Conservation (phyloP, 192 early-diverging fungal species). For the Spizellomyces punctatus region DNA sequence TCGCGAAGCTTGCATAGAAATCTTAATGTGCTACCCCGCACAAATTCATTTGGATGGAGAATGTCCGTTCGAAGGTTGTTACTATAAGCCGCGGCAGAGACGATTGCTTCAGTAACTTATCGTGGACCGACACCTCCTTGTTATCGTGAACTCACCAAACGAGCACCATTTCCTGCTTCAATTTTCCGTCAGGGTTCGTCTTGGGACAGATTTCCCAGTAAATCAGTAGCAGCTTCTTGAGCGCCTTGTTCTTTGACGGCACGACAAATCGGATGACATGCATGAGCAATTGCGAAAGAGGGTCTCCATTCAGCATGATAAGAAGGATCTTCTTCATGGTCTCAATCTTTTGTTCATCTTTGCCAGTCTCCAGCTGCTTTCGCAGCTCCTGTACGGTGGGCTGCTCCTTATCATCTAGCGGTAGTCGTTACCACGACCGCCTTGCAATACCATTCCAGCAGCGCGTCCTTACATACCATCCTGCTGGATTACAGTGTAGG, state of each 20-base stretch:
- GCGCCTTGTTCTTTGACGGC: slow-evolving; percentile 92
- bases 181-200: slow-evolving; percentile 83
- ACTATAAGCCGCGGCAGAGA: slow-evolving; percentile 36
- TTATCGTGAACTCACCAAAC: slow-evolving; percentile 68
- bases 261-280: slow-evolving; percentile 98
- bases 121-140: not conserved
- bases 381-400: slow-evolving; percentile 73
- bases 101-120: not conserved
- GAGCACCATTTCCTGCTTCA: slow-evolving; percentile 90
- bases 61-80: slow-evolving; percentile 95
- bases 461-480: slow-evolving; percentile 29
- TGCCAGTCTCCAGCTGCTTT: slow-evolving; percentile 83
- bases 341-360: slow-evolving; percentile 89
- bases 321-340: slow-evolving; percentile 93
- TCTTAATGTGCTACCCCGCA: slow-evolving; percentile 90
- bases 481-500: slow-evolving; percentile 40
- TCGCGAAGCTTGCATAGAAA: slow-evolving; percentile 96
- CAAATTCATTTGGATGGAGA: slow-evolving; percentile 98
- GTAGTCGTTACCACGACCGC: not conserved
- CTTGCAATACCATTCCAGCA: not conserved
- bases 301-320: slow-evolving; percentile 92
- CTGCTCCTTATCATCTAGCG: slow-evolving; percentile 65
- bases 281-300: slow-evolving; percentile 83
- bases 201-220: slow-evolving; percentile 99
- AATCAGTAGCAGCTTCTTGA: slow-evolving; percentile 95